Evolutionary conservation across 139 green algal species (phyloP), one percentile per base, ranked within the genome.

Genomic region (Limnomonas spitsbergensis): DNA sequence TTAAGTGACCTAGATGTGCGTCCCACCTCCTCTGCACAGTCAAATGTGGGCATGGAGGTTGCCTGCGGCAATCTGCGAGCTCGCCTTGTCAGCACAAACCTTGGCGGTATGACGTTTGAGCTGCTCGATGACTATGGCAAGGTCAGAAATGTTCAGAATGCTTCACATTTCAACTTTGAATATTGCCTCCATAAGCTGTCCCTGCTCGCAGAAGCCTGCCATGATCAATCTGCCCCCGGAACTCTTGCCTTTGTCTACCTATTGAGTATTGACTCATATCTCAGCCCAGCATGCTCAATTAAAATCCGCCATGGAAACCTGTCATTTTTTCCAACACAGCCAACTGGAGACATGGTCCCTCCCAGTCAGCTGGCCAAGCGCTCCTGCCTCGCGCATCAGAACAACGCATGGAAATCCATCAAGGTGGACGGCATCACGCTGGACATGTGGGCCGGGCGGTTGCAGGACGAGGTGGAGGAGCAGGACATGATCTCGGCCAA

Each of bases 41-140:
- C 61, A 72, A 7, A 72, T 37, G 61, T 72, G 61, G 61, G 61
- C 29, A 72, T 72, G 26, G 29, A 34, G 61, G 61, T 72, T 37
- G 29, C 26, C 7, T 72, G 61, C 61, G 61, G 61, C 29, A 37
- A 72, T 20, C 61, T 72, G 29, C 6, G 26, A 7, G 61, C 61
- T 39, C 61, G 61, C 27, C 27, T 72, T 37, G 61, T 36, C 27
- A 72, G 29, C 61, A 20, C 61, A 7, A 72, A 34, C 61, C 61
- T 72, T 7, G 29, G 61, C 26, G 61, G 61, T 20, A 34, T 72
- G 61, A 72, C 24, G 61, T 72, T 72, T 36, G 61, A 72, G 61
- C 61, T 72, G 61, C 61, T 72, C 9, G 61, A 72, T 20, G 29
- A 61, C 47, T 14, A 61, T 61, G 47, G 47, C 14, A 61, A 61